A percentile compares a stretch with the other conserved stretches of the same genome.
These are phyloP conservation scores for Verticillium nonalfalfae DNA, from an alignment of 2,329 filamentous ascomycete genomes.

Conservation along the genomic window DNA sequence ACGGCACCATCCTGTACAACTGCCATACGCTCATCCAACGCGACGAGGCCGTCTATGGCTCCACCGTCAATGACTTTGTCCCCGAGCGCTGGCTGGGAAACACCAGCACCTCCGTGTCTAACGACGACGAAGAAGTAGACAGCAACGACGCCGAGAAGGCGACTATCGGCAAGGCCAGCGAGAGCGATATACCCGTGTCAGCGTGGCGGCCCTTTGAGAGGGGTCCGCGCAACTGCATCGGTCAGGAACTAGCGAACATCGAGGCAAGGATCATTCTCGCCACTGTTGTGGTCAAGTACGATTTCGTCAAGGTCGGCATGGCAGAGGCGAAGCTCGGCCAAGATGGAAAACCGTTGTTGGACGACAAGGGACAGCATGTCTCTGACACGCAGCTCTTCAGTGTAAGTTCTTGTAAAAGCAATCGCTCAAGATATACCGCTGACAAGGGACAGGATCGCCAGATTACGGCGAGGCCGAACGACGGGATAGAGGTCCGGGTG, in stretches of 20 bases:
- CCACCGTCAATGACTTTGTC: constrained; percentile 24
- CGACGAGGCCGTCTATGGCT: constrained; percentile 25
- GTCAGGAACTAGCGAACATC: constrained; percentile 48
- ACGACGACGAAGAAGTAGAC: constrained; percentile 4
- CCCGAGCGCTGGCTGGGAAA: constrained; percentile 33
- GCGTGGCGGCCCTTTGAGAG: constrained; percentile 49
- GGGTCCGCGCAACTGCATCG: constrained; percentile 47
- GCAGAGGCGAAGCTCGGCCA: constrained; percentile 9
- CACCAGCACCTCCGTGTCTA: constrained; percentile 16
- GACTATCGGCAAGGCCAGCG: background rate
- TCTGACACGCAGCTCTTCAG: constrained; percentile 10
- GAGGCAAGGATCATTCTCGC: constrained; percentile 43
- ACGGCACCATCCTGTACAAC: constrained; percentile 27
- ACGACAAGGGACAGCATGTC: constrained; percentile 10
- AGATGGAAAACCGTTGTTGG: constrained; percentile 6
- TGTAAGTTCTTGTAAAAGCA: constrained; percentile 3
- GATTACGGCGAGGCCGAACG: constrained; percentile 12
- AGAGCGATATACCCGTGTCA: constrained; percentile 17
- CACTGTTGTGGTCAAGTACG: constrained; percentile 10
- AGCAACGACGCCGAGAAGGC: background rate
- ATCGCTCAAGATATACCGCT: background rate
- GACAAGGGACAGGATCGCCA: constrained; percentile 6
- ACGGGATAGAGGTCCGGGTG: constrained; percentile 9
- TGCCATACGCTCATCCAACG: constrained; percentile 26
- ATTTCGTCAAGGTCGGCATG: constrained; percentile 12